Conservation (phyloP, 371 early-diverging fungal species). For the Thermomucor indicae-seudaticae region DNA sequence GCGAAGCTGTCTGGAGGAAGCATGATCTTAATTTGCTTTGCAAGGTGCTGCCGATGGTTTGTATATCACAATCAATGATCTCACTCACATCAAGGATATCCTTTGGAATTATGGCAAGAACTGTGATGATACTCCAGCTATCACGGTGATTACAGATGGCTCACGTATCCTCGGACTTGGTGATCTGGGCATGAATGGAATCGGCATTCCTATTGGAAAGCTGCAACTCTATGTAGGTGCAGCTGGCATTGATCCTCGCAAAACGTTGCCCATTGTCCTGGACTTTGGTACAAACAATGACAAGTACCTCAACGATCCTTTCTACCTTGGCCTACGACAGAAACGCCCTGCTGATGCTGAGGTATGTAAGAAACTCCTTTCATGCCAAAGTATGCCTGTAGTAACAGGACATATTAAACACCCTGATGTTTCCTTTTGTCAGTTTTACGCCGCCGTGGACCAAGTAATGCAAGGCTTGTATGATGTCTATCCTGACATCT, state of each 20-base stretch:
- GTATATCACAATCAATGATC: conserved; percentile 74
- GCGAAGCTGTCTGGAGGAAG: too few relatives aligned
- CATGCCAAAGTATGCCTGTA: too few relatives aligned
- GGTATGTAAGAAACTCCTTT: conserved; percentile 19
- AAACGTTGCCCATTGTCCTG: conserved; percentile 83
- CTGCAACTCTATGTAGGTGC: conserved; percentile 87
- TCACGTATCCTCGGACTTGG: conserved; percentile 91
- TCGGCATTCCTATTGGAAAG: conserved; percentile 92
- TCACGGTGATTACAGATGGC: conserved; percentile 91
- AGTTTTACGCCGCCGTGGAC: conserved; percentile 79
- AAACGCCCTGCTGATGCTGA: conserved; percentile 65
- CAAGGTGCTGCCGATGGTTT: too few relatives aligned
- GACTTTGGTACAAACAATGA: conserved; percentile 90
- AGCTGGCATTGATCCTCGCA: conserved; percentile 83
- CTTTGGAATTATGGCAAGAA: conserved; percentile 61
- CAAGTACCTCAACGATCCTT: conserved; percentile 70
- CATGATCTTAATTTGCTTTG: too few relatives aligned
- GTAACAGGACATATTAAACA: neutral
- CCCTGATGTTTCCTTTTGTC: neutral
- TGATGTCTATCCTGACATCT: conserved; percentile 66
- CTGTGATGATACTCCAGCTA: conserved; percentile 57
- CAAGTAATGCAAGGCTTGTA: conserved; percentile 71
- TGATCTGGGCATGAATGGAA: conserved; percentile 87
- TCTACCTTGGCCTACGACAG: conserved; percentile 80
- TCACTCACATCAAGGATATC: conserved; percentile 56